Conservation (phyloP, 1,139 yeast genomes). For the Saccharomyces hybrid region DNA sequence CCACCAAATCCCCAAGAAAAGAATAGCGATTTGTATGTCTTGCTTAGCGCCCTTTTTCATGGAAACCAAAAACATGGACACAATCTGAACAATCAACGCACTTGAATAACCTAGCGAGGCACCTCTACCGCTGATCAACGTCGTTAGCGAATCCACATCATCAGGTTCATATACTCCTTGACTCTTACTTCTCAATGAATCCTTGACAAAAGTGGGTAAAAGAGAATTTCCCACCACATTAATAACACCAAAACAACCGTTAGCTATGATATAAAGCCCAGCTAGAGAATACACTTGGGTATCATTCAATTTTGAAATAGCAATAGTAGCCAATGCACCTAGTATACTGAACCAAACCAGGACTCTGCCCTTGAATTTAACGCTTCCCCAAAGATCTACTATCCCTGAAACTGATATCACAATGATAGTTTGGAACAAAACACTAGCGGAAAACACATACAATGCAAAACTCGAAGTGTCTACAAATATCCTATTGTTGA, state of each 20-base stretch:
- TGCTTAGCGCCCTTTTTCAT: slow-evolving; percentile 36
- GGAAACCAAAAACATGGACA: slow-evolving; percentile 44
- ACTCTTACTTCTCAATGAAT: slow-evolving; percentile 15
- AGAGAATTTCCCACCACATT: slow-evolving; percentile 70
- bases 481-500: slow-evolving; percentile 31
- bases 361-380: slow-evolving; percentile 30
- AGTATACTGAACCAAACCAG: slow-evolving; percentile 46
- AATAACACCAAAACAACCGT: slow-evolving; percentile 64
- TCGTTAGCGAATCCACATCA: slow-evolving; percentile 32
- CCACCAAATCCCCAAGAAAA: slow-evolving; percentile 67
- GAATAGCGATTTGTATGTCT: slow-evolving; percentile 49
- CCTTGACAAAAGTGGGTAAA: slow-evolving; percentile 46
- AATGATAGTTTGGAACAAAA: slow-evolving; percentile 52
- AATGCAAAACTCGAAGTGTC: slow-evolving; percentile 64
- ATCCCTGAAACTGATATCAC: slow-evolving; percentile 65
- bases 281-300: slow-evolving; percentile 50
- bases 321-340: slow-evolving; percentile 47
- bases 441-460: slow-evolving; percentile 59
- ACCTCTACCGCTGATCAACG: slow-evolving; percentile 55
- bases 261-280: slow-evolving; percentile 49
- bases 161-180: slow-evolving; percentile 5
- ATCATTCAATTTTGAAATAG: slow-evolving; percentile 38
- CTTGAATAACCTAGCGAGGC: slow-evolving; percentile 59
- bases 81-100: slow-evolving; percentile 53
- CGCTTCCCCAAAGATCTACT: slow-evolving; percentile 50